Conservation (phyloP, 208 protist genomes). For the Crithidia thermophila region DNA sequence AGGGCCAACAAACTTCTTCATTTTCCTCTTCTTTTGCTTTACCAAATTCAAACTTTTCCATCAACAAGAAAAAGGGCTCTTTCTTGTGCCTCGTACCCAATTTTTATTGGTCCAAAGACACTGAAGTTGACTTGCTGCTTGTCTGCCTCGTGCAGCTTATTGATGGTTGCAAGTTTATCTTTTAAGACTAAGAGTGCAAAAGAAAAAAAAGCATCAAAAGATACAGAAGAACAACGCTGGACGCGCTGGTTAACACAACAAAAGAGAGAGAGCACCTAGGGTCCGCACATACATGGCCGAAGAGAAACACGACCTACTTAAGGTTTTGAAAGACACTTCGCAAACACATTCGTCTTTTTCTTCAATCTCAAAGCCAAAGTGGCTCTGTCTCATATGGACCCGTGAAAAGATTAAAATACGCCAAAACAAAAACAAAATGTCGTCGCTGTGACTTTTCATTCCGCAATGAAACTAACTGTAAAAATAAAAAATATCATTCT, state of each 20-base stretch:
- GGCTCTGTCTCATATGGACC: no score
- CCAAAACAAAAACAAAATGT: background rate
- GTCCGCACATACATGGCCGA: background rate
- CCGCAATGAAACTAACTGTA: background rate
- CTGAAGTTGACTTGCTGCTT: no score
- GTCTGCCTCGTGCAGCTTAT: no score
- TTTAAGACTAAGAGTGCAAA: background rate
- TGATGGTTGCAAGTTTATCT: no score
- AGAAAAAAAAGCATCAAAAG: background rate
- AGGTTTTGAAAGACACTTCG: no score
- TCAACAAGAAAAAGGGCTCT: slow-evolving; percentile 1
- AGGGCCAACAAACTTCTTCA: no score
- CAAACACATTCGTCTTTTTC: background rate
- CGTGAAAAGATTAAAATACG: no score
- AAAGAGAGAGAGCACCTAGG: background rate
- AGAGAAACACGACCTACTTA: background rate
- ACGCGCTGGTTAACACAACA: background rate
- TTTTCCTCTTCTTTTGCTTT: no score
- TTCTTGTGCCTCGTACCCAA: no score
- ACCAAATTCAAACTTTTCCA: no score
- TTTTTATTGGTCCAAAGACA: no score
- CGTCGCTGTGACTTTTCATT: background rate
- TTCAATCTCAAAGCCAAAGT: background rate
- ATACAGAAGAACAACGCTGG: background rate
- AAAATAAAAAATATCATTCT: slow-evolving; percentile 4